Percentiles rank a stretch among this genome's conserved stretches.
phyloP scores from a whole-genome alignment of 768 basidiomycete species.

The Lactarius tabidus region DNA sequence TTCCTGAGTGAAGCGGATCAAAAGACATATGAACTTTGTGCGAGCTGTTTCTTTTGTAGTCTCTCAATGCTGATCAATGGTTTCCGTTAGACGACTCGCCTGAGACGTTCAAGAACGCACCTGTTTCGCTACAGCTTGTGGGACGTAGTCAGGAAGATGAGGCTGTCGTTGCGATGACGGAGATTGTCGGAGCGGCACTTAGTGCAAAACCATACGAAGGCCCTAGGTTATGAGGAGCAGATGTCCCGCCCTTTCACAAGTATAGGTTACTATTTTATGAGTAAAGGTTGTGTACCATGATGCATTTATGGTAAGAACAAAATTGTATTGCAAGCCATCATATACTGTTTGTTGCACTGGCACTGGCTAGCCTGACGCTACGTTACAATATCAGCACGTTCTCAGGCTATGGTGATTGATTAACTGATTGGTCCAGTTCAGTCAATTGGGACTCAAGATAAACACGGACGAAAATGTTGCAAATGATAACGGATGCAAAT shows the following conservation, averaged over 20 bases:
- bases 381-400: too few relatives aligned
- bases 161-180: conserved; percentile 47
- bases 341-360: not conserved
- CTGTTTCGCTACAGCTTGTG: conserved; percentile 46
- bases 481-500: not conserved
- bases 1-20: conserved; percentile 44
- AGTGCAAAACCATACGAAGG: conserved; percentile 23
- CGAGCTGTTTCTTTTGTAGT: conserved; percentile 24
- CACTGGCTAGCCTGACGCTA: too few relatives aligned
- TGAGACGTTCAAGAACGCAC: conserved; percentile 42
- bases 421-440: not conserved
- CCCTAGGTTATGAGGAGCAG: conserved; percentile 2
- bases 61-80: not conserved
- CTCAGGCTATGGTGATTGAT: too few relatives aligned
- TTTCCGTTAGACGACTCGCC: conserved; percentile 20
- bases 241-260: not conserved
- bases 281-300: not conserved
- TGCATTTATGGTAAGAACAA: not conserved
- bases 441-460: not conserved
- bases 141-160: conserved; percentile 50
- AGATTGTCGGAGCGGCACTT: conserved; percentile 40
- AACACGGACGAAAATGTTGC: not conserved
- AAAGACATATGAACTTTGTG: conserved; percentile 43
- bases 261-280: not conserved
- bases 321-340: not conserved